Evolutionary conservation across 352 stramenopile genomes (phyloP).

Genomic region (Labyrinthula sp.): DNA sequence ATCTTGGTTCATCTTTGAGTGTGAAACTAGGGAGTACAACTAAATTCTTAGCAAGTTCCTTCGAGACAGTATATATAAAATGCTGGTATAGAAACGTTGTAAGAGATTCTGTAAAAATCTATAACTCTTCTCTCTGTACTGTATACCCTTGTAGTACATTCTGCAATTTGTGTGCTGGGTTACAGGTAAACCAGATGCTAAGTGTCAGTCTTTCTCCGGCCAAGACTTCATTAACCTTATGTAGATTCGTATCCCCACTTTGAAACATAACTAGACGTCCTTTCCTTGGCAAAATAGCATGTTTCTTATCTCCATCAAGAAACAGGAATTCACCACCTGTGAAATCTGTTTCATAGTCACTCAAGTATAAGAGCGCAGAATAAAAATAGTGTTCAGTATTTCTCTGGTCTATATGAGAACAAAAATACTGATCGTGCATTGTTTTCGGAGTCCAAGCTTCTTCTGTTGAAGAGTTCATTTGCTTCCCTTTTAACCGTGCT

Average conservation of each 20-base stretch:
- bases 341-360: constrained; percentile 55
- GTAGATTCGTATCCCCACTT: constrained; percentile 58
- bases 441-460: constrained; percentile 47
- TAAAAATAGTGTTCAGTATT: constrained; percentile 79
- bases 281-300: constrained; percentile 45
- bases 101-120: too few species aligned
- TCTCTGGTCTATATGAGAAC: constrained; percentile 66
- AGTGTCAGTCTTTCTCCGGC: constrained; percentile 56
- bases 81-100: too few species aligned
- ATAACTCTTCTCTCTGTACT: too few species aligned
- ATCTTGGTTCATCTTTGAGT: too few species aligned
- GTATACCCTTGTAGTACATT: too few species aligned
- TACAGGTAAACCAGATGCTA: constrained; percentile 76
- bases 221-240: constrained; percentile 40
- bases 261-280: constrained; percentile 64
- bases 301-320: constrained; percentile 49
- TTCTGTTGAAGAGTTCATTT: too few species aligned
- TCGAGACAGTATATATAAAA: too few species aligned
- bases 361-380: constrained; percentile 61
- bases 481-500: constrained; percentile 58
- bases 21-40: too few species aligned
- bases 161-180: too few species aligned
- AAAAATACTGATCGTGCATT: constrained; percentile 72
- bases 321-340: constrained; percentile 63
- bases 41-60: too few species aligned